phyloP scores from a whole-genome alignment of 108 stramenopile species.

The Asterionellopsis glacialis region DNA sequence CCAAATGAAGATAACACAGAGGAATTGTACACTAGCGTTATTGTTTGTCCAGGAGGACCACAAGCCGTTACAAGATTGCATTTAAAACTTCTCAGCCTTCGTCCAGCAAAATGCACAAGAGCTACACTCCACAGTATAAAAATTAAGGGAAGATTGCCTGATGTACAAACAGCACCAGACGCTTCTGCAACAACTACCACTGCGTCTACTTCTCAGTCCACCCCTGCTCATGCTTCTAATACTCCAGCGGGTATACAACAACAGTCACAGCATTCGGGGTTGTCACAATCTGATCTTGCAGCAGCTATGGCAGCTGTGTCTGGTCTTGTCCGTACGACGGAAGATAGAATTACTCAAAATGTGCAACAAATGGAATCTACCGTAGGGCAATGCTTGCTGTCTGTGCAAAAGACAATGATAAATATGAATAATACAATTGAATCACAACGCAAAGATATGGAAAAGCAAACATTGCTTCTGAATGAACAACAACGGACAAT shows the following conservation, averaged over 20 bases:
- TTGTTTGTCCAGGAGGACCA: slow-evolving; percentile 5
- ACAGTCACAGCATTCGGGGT: neutral
- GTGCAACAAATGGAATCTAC: neutral
- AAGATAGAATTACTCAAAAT: slow-evolving; percentile 1
- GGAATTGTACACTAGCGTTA: neutral
- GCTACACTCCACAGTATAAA: neutral
- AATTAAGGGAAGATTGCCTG: slow-evolving; percentile 26
- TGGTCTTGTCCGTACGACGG: neutral
- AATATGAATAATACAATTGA: too few species aligned
- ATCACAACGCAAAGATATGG: too few species aligned
- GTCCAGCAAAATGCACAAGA: neutral
- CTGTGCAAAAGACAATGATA: too few species aligned
- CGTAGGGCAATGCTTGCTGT: too few species aligned
- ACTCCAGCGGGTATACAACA: neutral
- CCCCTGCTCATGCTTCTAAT: neutral
- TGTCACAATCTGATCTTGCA: neutral
- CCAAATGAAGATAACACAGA: neutral
- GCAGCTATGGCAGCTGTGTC: slow-evolving; percentile 2
- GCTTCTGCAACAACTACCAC: neutral
- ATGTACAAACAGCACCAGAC: slow-evolving; percentile 19
- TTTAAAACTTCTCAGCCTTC: slow-evolving; percentile 1
- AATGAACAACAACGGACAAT: too few species aligned
- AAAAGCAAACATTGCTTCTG: too few species aligned
- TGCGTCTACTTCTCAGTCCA: neutral
- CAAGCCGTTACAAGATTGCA: neutral